Conservation (phyloP, 2,329 filamentous ascomycete species). For the Claviceps spartinae region DNA sequence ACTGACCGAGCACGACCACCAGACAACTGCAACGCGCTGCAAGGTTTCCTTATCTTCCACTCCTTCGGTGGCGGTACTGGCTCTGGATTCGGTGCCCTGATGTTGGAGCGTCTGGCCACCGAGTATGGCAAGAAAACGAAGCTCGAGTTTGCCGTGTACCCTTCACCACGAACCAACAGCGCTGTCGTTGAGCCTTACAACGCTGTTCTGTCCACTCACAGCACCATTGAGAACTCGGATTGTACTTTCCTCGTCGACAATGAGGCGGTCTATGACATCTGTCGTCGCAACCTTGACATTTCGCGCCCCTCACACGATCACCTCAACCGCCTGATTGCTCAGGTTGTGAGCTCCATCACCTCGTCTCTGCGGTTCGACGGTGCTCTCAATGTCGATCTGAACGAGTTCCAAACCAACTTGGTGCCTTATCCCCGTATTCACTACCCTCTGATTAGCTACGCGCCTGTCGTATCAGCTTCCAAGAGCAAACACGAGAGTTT, state of each 20-base stretch:
- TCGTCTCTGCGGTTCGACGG: constrained; percentile 60
- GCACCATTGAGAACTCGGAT: constrained; percentile 66
- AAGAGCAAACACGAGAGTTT: constrained; percentile 80
- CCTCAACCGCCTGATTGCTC: constrained; percentile 58
- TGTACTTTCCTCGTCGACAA: constrained; percentile 68
- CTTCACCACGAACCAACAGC: constrained; percentile 54
- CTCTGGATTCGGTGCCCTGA: constrained; percentile 58
- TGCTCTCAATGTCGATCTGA: constrained; percentile 59
- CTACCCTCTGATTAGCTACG: constrained; percentile 61
- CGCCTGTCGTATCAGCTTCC: constrained; percentile 55
- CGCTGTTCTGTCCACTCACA: constrained; percentile 59
- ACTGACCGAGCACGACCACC: constrained; percentile 10
- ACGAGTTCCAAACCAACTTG: constrained; percentile 68
- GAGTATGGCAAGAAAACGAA: constrained; percentile 68
- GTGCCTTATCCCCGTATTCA: constrained; percentile 62
- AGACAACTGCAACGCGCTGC: constrained; percentile 62
- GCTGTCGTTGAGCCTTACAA: constrained; percentile 65
- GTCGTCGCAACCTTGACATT: constrained; percentile 57
- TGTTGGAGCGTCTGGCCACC: constrained; percentile 58
- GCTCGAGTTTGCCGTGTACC: constrained; percentile 62
- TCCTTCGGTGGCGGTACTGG: constrained; percentile 62
- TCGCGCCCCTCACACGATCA: constrained; percentile 57
- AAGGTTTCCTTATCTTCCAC: constrained; percentile 64
- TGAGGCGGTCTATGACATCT: constrained; percentile 64
- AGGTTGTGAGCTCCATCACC: constrained; percentile 63